phyloP scores from a whole-genome alignment of 331 rosid species.

The Prunus yedoensis region DNA sequence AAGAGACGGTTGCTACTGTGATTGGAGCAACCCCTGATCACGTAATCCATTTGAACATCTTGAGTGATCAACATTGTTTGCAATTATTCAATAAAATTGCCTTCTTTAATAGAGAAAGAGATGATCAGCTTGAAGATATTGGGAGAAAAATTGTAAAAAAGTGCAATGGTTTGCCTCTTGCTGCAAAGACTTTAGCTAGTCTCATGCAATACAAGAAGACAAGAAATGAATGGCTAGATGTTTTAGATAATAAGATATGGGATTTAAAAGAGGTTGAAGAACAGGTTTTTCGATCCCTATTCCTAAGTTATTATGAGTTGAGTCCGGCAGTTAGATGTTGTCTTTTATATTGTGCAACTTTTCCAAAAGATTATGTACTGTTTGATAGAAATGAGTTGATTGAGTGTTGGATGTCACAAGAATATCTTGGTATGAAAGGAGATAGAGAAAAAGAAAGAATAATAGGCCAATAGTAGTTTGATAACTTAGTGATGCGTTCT shows the following conservation, averaged over 20 bases:
- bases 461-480: too few relatives aligned
- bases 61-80: background rate
- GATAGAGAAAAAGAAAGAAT: too few relatives aligned
- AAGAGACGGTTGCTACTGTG: background rate
- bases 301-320: constrained; percentile 20
- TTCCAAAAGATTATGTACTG: too few relatives aligned
- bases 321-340: background rate
- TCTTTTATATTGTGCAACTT: too few relatives aligned
- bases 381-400: too few relatives aligned
- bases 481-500: too few relatives aligned
- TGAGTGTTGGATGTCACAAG: too few relatives aligned
- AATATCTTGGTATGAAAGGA: too few relatives aligned
- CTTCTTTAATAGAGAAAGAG: background rate
- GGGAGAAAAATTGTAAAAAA: too few relatives aligned
- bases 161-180: too few relatives aligned
- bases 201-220: background rate
- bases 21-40: background rate
- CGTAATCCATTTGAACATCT: background rate
- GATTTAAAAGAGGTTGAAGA: background rate
- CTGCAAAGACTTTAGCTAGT: too few relatives aligned
- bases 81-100: background rate
- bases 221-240: background rate
- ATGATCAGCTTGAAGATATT: background rate
- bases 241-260: constrained; percentile 5
- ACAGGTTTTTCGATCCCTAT: background rate